Evolutionary conservation across 306 rosid species (phyloP), one percentile per base, ranked within the genome.

Genomic region (Cucumis cinereus): DNA sequence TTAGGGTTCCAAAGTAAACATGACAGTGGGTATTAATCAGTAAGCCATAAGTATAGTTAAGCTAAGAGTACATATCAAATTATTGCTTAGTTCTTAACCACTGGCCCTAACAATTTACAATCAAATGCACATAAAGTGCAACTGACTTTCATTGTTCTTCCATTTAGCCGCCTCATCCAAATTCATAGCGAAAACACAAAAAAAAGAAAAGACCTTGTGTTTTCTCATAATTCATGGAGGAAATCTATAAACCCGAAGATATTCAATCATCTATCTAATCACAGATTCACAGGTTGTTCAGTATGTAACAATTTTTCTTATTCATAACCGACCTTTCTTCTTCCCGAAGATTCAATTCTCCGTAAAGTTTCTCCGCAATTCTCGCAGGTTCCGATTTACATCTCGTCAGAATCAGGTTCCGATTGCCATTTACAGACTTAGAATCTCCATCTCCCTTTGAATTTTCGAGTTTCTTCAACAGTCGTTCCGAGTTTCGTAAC

Each of bases 381-480:
- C 96, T 87, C 1, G 87, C 85, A 15, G 93, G 96, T 72, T 89
- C 96, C 23, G 98, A 91, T 83, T 91, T 91, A 83, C 98, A 88
- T 87, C 97, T 84, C 3, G 90, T 93, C 16, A 91, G 91, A 16
- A 85, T 85, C 40, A 85, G 50, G 26, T 89, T 90, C 56, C 16
- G 55, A 26, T 59, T 59, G n/a, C 40, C 13, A 50, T 71, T 23
- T 71, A 23, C 41, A 47, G 40, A 50, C 9, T 14, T 28, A 1
- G 24, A 50, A 24, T 11, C 33, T n/a, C 33, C 73, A 5, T 40
- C 73, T 40, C 53, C 73, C n/a, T 40, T 20, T 20, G 73, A 20
- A 10, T 20, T 10, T 66, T 38, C 73, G 1, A 64, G 9, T 22
- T 67, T 41, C 12, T 22, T 5, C 4, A 6, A 20, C n/a, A 40